These are phyloP conservation scores for Eucalyptus sp. DNA, from an alignment of 345 rosid species.

Conservation along the genomic window DNA sequence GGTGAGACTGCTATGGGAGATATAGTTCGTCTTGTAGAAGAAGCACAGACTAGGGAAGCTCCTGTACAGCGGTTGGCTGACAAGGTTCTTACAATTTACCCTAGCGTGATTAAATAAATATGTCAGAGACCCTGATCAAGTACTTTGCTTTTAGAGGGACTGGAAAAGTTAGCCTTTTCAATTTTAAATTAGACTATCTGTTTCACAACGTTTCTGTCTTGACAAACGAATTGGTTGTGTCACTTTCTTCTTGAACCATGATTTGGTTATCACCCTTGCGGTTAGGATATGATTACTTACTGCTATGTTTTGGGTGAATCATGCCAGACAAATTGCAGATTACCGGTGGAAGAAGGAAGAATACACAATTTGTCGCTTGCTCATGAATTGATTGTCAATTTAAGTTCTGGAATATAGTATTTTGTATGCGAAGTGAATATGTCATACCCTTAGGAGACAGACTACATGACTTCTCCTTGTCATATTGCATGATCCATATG, in stretches of 20 bases:
- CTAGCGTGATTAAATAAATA: not conserved
- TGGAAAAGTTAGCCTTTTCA: not conserved
- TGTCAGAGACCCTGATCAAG: not conserved
- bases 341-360: not conserved
- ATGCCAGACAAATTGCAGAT: not conserved
- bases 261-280: not conserved
- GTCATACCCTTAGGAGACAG: not conserved
- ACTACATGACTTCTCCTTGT: not conserved
- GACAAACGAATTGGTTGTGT: not conserved
- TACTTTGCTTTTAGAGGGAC: not conserved
- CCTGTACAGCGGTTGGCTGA: constrained; percentile 93
- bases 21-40: constrained; percentile 91
- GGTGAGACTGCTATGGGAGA: constrained; percentile 95
- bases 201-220: not conserved
- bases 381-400: not conserved
- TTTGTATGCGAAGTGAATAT: not conserved
- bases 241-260: not conserved
- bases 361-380: not conserved
- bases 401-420: not conserved
- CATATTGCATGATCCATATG: not conserved
- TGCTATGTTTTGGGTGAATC: not conserved
- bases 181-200: not conserved
- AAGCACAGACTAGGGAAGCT: constrained; percentile 93
- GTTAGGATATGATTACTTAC: not conserved
- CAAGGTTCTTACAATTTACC: constrained; percentile 44